Conservation (phyloP, 331 rosid species). For the Saraca asoca region DNA sequence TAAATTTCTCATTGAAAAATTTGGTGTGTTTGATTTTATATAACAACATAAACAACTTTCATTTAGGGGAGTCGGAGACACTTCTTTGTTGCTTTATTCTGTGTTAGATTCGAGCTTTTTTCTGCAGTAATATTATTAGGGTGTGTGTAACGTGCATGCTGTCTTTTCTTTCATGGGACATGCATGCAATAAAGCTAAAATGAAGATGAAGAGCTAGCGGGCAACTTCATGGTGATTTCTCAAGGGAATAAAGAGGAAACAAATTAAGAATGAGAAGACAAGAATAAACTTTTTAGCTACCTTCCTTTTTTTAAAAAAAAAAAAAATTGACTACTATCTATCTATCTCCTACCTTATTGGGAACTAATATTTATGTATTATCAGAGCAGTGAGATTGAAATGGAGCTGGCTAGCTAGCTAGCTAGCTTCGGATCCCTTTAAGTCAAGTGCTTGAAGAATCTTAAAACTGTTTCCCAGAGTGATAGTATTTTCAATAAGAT, state of each 20-base stretch:
- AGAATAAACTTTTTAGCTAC: constrained; percentile 76
- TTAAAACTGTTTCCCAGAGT: constrained; percentile 12
- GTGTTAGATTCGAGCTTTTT: constrained; percentile 66
- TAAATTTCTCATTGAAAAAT: constrained; percentile 34
- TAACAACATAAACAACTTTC: background rate
- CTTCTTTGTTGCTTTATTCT: constrained; percentile 80
- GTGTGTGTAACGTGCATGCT: constrained; percentile 69
- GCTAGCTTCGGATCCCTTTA: background rate
- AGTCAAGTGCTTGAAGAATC: constrained; percentile 33
- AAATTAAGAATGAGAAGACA: constrained; percentile 59
- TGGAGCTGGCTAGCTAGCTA: background rate
- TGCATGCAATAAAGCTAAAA: constrained; percentile 71
- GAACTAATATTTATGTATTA: background rate
- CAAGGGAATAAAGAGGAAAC: constrained; percentile 53
- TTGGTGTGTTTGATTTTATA: constrained; percentile 39
- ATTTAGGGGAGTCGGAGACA: constrained; percentile 34
- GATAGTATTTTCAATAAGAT: too few relatives aligned
- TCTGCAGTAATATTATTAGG: constrained; percentile 38
- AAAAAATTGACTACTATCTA: constrained; percentile 39
- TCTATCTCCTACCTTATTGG: constrained; percentile 28
- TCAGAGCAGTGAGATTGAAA: background rate
- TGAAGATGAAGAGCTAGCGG: constrained; percentile 34
- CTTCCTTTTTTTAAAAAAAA: constrained; percentile 39
- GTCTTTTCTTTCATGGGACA: constrained; percentile 62
- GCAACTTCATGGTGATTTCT: constrained; percentile 70